These are phyloP conservation scores for Elongisporangium prolatum DNA, from an alignment of 352 stramenopile species.

Conservation along the genomic window DNA sequence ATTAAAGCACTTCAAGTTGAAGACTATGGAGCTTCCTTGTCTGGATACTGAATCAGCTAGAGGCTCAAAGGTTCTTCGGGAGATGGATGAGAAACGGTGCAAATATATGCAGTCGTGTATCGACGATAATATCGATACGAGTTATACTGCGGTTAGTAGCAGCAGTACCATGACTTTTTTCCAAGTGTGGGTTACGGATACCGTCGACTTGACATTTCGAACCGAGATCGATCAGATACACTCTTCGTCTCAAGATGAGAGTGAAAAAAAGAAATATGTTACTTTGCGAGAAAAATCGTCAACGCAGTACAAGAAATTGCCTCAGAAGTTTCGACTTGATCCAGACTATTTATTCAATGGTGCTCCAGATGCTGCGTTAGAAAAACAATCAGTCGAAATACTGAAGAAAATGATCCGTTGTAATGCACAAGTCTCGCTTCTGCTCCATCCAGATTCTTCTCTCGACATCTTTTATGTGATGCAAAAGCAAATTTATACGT, in stretches of 20 bases:
- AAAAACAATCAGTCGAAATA: background rate
- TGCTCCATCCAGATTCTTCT: background rate
- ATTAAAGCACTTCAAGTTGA: background rate
- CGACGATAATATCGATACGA: background rate
- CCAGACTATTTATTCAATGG: background rate
- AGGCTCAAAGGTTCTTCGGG: background rate
- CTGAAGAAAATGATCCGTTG: background rate
- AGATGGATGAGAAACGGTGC: background rate
- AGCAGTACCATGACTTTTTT: background rate
- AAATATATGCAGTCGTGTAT: background rate
- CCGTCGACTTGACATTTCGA: background rate
- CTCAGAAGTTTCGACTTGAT: background rate
- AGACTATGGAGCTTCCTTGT: background rate
- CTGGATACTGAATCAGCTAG: background rate
- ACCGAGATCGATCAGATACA: background rate
- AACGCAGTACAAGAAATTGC: background rate
- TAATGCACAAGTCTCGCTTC: background rate
- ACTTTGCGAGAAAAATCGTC: background rate
- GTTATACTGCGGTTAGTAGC: background rate
- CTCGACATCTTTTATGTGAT: background rate
- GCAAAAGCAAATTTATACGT: background rate
- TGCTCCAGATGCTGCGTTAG: background rate
- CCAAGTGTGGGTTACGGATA: background rate
- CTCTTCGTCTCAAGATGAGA: background rate
- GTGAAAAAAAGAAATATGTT: background rate